Conservation (phyloP, 441 rosid species). For the Corymbia calophylla region DNA sequence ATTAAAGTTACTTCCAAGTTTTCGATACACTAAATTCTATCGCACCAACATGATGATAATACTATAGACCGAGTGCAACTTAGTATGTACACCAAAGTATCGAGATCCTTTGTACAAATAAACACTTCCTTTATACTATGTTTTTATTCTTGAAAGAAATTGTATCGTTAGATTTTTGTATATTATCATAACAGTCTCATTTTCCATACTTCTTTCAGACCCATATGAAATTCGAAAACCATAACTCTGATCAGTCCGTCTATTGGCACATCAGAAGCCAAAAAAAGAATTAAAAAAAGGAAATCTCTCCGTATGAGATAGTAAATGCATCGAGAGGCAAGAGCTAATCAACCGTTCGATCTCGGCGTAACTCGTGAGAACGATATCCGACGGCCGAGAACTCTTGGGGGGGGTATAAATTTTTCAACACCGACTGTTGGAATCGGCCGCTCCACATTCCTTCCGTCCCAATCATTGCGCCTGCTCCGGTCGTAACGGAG, state of each 20-base stretch:
- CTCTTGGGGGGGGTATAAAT: background rate
- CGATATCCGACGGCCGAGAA: background rate
- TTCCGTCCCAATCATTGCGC: constrained; percentile 13
- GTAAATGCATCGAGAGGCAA: background rate
- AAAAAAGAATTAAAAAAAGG: too few relatives aligned
- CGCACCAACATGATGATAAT: accelerated
- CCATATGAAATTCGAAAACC: too few relatives aligned
- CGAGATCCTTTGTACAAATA: accelerated
- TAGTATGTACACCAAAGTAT: accelerated
- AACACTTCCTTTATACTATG: accelerated
- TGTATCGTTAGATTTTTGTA: accelerated
- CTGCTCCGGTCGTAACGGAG: background rate
- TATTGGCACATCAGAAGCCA: accelerated
- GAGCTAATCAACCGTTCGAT: too few relatives aligned
- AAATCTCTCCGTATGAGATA: accelerated
- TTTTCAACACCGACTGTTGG: background rate
- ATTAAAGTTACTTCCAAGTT: background rate
- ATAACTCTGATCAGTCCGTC: too few relatives aligned
- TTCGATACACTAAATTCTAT: background rate
- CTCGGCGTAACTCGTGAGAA: background rate
- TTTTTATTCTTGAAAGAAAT: accelerated
- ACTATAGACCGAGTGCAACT: accelerated
- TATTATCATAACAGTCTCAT: accelerated
- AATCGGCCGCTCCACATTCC: background rate
- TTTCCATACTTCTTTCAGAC: background rate